A percentile compares a stretch with the other conserved stretches of the same genome.
phyloP scores from a whole-genome alignment of 2,329 filamentous ascomycete genomes.

The Elsinoe batatas region DNA sequence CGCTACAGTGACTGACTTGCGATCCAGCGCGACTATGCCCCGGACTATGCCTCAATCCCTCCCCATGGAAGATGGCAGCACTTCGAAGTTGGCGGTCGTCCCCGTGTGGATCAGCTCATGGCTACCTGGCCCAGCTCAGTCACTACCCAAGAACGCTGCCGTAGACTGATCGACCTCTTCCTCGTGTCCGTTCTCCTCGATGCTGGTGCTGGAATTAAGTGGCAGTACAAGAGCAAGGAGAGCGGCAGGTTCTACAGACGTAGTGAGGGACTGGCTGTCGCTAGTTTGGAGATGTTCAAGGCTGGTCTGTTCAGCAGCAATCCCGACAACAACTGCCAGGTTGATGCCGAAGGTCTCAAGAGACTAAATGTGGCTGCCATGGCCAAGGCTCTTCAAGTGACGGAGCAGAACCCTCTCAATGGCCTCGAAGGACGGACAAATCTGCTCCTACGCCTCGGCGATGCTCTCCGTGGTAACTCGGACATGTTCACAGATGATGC shows the following conservation, averaged over 20 bases:
- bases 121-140: constrained; percentile 58
- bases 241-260: constrained; percentile 73
- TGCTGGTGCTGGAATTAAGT: constrained; percentile 79
- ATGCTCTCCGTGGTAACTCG: constrained; percentile 63
- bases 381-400: constrained; percentile 75
- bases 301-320: constrained; percentile 79
- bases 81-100: constrained; percentile 69
- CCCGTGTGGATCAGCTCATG: constrained; percentile 61
- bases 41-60: constrained; percentile 64
- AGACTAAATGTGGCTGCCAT: constrained; percentile 64
- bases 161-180: constrained; percentile 68
- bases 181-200: constrained; percentile 72
- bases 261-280: constrained; percentile 78
- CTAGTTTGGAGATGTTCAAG: constrained; percentile 86
- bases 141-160: constrained; percentile 63
- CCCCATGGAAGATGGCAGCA: constrained; percentile 81
- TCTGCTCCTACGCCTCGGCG: constrained; percentile 63
- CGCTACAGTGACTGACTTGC: constrained; percentile 1
- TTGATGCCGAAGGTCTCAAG: constrained; percentile 72
- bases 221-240: constrained; percentile 87
- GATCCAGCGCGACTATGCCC: constrained; percentile 56
- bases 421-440: constrained; percentile 77
- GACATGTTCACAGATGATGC: constrained; percentile 78
- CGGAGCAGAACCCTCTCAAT: constrained; percentile 67
- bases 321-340: constrained; percentile 70